These are phyloP conservation scores for Cryptococcus jaspeensis DNA, from an alignment of 1,284 basidiomycete genomes.

Conservation along the genomic window DNA sequence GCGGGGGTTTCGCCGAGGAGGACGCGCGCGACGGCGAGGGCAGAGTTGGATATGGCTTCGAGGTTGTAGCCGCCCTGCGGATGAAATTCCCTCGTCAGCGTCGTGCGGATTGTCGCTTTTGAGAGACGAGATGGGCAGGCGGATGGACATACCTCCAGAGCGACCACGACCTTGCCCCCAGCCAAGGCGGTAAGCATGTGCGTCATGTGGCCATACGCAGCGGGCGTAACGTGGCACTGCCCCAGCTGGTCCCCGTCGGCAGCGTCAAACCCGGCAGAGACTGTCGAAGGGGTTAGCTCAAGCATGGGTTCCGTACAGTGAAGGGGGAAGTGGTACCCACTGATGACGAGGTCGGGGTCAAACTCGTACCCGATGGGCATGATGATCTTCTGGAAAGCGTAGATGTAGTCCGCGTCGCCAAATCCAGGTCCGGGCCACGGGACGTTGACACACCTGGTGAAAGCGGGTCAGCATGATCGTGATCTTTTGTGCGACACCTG, in stretches of 20 bases:
- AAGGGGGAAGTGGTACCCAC: conserved; percentile 56
- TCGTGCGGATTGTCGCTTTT: not conserved
- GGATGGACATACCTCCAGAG: conserved; percentile 70
- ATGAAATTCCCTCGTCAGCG: conserved; percentile 2
- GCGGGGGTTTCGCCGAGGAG: conserved; percentile 83
- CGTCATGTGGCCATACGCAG: conserved; percentile 98
- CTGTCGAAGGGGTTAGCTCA: conserved; percentile 52
- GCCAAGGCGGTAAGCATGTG: conserved; percentile 91
- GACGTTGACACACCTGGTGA: conserved; percentile 80
- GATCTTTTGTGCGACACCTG: not conserved
- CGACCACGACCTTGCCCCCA: conserved; percentile 83
- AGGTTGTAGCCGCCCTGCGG: conserved; percentile 91
- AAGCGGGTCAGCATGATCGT: not conserved
- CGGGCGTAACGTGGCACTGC: conserved; percentile 82
- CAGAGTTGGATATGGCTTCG: conserved; percentile 80
- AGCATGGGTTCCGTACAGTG: not conserved
- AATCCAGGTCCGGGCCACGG: conserved; percentile 90
- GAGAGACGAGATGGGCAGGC: not conserved
- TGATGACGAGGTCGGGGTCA: conserved; percentile 91
- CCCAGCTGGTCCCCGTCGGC: conserved; percentile 90
- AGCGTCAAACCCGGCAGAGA: conserved; percentile 97
- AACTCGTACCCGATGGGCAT: conserved; percentile 99
- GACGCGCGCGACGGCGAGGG: conserved; percentile 78
- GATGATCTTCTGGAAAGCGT: conserved; percentile 91
- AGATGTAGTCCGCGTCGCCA: conserved; percentile 92